These are phyloP conservation scores for Diaporthe aspalathi DNA, from an alignment of 2,329 filamentous ascomycete genomes.

Conservation along the genomic window DNA sequence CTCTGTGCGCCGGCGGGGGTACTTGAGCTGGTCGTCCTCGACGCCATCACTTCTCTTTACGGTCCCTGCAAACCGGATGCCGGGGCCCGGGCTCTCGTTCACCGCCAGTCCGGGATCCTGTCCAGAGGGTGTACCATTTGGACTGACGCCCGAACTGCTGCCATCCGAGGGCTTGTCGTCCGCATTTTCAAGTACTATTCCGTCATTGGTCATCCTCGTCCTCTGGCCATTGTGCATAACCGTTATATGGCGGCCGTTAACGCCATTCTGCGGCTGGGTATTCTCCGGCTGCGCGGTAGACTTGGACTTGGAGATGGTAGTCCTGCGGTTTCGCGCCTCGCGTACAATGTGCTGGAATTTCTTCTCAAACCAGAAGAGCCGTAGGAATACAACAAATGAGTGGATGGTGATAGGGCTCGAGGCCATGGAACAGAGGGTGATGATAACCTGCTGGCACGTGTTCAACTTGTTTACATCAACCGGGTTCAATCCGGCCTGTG, in stretches of 20 bases:
- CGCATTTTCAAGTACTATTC: conserved; percentile 60
- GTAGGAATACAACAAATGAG: conserved; percentile 87
- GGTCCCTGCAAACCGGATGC: conserved; percentile 77
- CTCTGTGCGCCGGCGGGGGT: conserved; percentile 67
- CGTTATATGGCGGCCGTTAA: conserved; percentile 73
- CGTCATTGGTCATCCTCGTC: conserved; percentile 70
- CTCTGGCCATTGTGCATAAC: conserved; percentile 70
- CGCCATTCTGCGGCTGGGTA: conserved; percentile 68
- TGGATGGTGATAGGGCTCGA: conserved; percentile 89
- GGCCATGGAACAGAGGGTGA: conserved; percentile 78
- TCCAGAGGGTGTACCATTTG: conserved; percentile 34
- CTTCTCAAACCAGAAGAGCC: conserved; percentile 98
- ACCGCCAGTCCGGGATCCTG: conserved; percentile 27
- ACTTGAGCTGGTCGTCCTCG: conserved; percentile 58
- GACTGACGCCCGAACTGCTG: conserved; percentile 35
- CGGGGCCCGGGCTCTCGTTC: conserved; percentile 48
- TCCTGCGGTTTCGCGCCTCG: conserved; percentile 75
- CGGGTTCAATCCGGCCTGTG: conserved; percentile 93
- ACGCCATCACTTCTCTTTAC: conserved; percentile 70
- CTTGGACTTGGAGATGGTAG: conserved; percentile 72
- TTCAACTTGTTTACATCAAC: conserved; percentile 74
- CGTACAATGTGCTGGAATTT: conserved; percentile 86
- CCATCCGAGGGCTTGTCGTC: conserved; percentile 46
- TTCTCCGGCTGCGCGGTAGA: conserved; percentile 60
- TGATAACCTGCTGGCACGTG: conserved; percentile 78